A percentile compares a stretch with the other conserved stretches of the same genome.
Conservation (phyloP, 164 flowering plant species). For the Magnolia changhungtana region DNA sequence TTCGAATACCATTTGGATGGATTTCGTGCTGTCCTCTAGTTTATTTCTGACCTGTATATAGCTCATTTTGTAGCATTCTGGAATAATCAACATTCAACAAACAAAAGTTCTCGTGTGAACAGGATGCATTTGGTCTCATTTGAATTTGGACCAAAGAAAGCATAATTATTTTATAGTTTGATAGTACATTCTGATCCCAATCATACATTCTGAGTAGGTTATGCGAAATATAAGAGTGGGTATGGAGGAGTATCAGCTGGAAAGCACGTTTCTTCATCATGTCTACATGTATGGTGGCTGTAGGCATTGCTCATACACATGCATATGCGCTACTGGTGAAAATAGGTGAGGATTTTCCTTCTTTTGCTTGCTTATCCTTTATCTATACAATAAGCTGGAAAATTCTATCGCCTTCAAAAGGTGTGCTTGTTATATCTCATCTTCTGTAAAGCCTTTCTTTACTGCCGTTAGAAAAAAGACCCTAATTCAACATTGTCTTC, state of each 20-base stretch:
- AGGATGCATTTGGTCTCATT: not conserved
- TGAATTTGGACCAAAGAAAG: not conserved
- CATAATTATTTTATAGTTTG: not conserved
- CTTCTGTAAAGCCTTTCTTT: not conserved
- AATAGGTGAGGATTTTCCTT: slow-evolving; percentile 48
- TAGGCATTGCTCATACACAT: slow-evolving; percentile 90
- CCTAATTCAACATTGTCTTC: not conserved
- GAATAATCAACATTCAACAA: not conserved
- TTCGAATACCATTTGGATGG: not conserved
- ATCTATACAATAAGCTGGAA: not conserved
- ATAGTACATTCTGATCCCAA: slow-evolving; percentile 1
- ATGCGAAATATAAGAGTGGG: slow-evolving; percentile 66
- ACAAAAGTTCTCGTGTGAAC: not conserved
- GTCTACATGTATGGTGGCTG: slow-evolving; percentile 94
- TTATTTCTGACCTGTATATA: not conserved
- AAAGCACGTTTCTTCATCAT: slow-evolving; percentile 89
- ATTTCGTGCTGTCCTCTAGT: not conserved
- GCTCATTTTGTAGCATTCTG: not conserved
- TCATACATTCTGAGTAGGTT: slow-evolving; percentile 43
- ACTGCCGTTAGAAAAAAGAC: not conserved
- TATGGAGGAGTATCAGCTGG: slow-evolving; percentile 91
- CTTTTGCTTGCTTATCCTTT: not conserved
- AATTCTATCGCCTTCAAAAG: not conserved
- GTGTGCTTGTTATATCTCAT: not conserved
- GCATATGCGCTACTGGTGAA: slow-evolving; percentile 95